phyloP scores from a whole-genome alignment of 208 protist species.

The Vickermania spadyakhi region DNA sequence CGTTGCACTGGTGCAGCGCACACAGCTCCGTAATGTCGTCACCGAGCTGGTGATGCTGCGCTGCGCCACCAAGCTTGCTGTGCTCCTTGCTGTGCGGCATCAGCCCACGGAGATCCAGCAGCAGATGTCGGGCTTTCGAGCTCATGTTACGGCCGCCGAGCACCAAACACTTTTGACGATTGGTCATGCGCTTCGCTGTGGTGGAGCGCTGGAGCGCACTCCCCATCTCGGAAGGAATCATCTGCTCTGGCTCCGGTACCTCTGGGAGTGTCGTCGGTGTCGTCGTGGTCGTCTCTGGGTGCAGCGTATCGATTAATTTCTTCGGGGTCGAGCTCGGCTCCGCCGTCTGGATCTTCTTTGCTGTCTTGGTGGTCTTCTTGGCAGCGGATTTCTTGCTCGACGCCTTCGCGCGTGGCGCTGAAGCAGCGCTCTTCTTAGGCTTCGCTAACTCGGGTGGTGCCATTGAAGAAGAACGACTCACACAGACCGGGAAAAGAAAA shows the following conservation, averaged over 20 bases:
- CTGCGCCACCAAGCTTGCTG: constrained; percentile 76
- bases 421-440: too few species aligned
- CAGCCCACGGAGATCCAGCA: constrained; percentile 87
- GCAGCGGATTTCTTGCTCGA: too few species aligned
- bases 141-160: constrained; percentile 86
- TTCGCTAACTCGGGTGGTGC: too few species aligned
- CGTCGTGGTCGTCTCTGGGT: constrained; percentile 9
- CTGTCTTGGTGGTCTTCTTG: neutral
- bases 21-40: constrained; percentile 83
- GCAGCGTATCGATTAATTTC: neutral
- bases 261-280: constrained; percentile 7
- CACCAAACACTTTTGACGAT: constrained; percentile 92
- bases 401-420: too few species aligned
- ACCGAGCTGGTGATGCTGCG: constrained; percentile 27
- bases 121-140: constrained; percentile 90
- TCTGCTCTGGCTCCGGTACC: constrained; percentile 22
- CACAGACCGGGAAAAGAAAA: too few species aligned
- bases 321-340: constrained; percentile 8
- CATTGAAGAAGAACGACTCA: too few species aligned
- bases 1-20: constrained; percentile 91
- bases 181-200: constrained; percentile 79
- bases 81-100: constrained; percentile 94
- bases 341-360: constrained; percentile 16
- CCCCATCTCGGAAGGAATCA: constrained; percentile 46
- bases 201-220: constrained; percentile 37